Evolutionary conservation across 768 basidiomycete species (phyloP).

Genomic region (Naganishia antarctica): DNA sequence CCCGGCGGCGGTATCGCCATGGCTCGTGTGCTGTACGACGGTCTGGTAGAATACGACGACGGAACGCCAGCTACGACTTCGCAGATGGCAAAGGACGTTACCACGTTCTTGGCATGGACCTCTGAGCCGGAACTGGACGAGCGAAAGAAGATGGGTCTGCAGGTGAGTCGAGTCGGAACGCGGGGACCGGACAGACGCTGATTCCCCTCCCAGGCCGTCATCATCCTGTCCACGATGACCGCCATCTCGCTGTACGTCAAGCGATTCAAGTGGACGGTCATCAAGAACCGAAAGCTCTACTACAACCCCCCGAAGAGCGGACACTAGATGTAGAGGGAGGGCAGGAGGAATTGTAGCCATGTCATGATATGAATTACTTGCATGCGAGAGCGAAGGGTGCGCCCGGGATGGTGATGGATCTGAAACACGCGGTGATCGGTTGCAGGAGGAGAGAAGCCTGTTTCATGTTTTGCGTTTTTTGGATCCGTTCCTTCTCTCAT

Average conservation of each 20-base stretch:
- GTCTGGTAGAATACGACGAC: slow-evolving; percentile 92
- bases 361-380: too few relatives aligned
- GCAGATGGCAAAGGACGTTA: slow-evolving; percentile 99
- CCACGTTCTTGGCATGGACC: slow-evolving; percentile 91
- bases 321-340: slow-evolving; percentile 50
- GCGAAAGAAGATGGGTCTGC: slow-evolving; percentile 92
- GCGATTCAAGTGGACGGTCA: slow-evolving; percentile 85
- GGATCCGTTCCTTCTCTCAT: not conserved
- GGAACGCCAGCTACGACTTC: slow-evolving; percentile 93
- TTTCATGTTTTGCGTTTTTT: not conserved
- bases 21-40: slow-evolving; percentile 94
- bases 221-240: slow-evolving; percentile 80
- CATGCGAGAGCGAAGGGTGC: not conserved
- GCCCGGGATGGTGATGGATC: not conserved
- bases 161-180: slow-evolving; percentile 50
- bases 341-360: not conserved
- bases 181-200: not conserved
- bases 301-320: slow-evolving; percentile 21
- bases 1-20: slow-evolving; percentile 97
- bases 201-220: slow-evolving; percentile 58
- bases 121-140: slow-evolving; percentile 97
- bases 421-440: not conserved
- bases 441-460: not conserved
- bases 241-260: slow-evolving; percentile 81
- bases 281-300: slow-evolving; percentile 90